Evolutionary conservation across 306 rosid species (phyloP).

Genomic region (Acacia confusa): DNA sequence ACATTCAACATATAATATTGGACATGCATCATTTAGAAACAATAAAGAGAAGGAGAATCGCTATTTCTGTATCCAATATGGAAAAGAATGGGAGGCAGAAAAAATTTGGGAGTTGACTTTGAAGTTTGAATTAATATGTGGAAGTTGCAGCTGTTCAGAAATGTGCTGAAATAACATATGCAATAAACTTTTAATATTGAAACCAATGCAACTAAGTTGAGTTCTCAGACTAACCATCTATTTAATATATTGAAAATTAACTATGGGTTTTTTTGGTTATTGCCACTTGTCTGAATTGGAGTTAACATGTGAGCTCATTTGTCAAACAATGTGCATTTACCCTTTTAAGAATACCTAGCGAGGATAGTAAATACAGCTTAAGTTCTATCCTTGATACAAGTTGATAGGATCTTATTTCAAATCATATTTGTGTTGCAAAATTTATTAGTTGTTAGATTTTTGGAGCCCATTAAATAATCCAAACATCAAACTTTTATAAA

Average conservation of each 20-base stretch:
- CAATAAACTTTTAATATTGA: constrained; percentile 4
- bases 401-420: not conserved
- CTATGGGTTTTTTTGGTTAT: not conserved
- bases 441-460: constrained; percentile 6
- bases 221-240: not conserved
- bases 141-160: constrained; percentile 7
- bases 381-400: not conserved
- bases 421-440: not conserved
- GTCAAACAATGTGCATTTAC: constrained; percentile 11
- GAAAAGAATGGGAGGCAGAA: constrained; percentile 1
- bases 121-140: not conserved
- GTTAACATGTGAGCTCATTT: not conserved
- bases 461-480: not conserved
- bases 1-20: not conserved
- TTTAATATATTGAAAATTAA: not conserved
- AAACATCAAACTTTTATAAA: not conserved
- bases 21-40: constrained; percentile 12
- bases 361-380: not conserved
- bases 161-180: constrained; percentile 5
- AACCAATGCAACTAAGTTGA: not conserved
- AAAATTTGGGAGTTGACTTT: not conserved
- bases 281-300: not conserved
- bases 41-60: not conserved
- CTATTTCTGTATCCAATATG: not conserved
- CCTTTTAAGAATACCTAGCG: not conserved